Conservation (phyloP, 2,329 filamentous ascomycete species). For the Bimuria novae-zelandiae region DNA sequence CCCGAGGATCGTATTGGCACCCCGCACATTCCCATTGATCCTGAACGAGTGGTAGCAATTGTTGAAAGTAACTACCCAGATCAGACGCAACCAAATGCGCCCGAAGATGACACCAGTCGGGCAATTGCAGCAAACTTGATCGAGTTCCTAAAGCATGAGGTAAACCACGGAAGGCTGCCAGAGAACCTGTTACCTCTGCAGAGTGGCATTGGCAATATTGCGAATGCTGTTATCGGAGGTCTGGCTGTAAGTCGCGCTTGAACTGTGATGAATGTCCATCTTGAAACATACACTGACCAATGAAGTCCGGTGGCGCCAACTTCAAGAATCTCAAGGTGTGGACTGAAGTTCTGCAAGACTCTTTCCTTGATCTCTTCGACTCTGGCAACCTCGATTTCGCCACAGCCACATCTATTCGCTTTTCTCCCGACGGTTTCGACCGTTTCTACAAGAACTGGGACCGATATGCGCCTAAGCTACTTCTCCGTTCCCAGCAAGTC, state of each 20-base stretch:
- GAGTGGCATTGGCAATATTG: constrained; percentile 90
- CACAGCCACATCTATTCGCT: constrained; percentile 86
- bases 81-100: constrained; percentile 72
- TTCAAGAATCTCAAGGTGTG: constrained; percentile 89
- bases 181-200: constrained; percentile 78
- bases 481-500: constrained; percentile 84
- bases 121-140: constrained; percentile 81
- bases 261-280: not conserved
- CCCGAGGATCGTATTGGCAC: constrained; percentile 87
- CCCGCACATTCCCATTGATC: constrained; percentile 80
- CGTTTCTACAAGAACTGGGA: constrained; percentile 90
- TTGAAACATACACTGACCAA: constrained; percentile 1
- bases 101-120: constrained; percentile 73
- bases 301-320: constrained; percentile 66
- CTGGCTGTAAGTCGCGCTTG: constrained; percentile 56
- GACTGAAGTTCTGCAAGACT: constrained; percentile 93
- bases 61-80: constrained; percentile 86
- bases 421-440: constrained; percentile 88
- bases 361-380: constrained; percentile 91
- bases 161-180: constrained; percentile 75
- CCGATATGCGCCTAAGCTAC: constrained; percentile 76
- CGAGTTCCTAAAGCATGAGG: constrained; percentile 85
- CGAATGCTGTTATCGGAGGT: constrained; percentile 87
- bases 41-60: constrained; percentile 81
- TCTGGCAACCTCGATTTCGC: constrained; percentile 86